Percentiles rank a stretch among this genome's conserved stretches.
Conservation (phyloP, 192 early-diverging fungal species). For the Linnemannia exigua region DNA sequence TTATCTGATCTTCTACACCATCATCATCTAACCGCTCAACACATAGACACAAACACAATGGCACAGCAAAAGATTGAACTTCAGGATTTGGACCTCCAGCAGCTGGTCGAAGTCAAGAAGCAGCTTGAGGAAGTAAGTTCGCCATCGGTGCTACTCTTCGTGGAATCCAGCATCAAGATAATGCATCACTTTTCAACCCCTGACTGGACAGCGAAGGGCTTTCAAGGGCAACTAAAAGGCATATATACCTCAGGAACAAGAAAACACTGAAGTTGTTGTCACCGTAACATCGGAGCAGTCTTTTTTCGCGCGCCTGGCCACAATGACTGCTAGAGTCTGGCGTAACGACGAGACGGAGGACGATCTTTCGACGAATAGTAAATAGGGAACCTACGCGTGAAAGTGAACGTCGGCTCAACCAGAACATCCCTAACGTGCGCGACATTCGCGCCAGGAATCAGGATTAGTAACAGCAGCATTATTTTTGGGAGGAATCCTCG, state of each 20-base stretch:
- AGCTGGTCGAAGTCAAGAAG: constrained; percentile 84
- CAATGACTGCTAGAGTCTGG: background rate
- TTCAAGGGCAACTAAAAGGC: background rate
- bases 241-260: background rate
- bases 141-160: background rate
- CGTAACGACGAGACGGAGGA: background rate
- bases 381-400: background rate
- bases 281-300: background rate
- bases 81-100: constrained; percentile 84
- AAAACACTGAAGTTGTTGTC: background rate
- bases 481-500: background rate
- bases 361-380: background rate
- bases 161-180: background rate
- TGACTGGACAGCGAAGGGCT: background rate
- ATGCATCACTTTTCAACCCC: background rate
- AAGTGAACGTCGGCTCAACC: background rate
- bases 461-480: background rate
- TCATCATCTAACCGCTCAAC: constrained; percentile 7
- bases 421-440: background rate
- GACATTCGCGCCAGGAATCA: background rate
- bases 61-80: constrained; percentile 75
- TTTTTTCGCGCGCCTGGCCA: background rate
- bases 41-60: constrained; percentile 21
- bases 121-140: constrained; percentile 86
- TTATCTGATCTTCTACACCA: background rate